These are phyloP conservation scores for Wickerhamiella siamensis DNA, from an alignment of 805 yeast genomes.

Conservation along the genomic window DNA sequence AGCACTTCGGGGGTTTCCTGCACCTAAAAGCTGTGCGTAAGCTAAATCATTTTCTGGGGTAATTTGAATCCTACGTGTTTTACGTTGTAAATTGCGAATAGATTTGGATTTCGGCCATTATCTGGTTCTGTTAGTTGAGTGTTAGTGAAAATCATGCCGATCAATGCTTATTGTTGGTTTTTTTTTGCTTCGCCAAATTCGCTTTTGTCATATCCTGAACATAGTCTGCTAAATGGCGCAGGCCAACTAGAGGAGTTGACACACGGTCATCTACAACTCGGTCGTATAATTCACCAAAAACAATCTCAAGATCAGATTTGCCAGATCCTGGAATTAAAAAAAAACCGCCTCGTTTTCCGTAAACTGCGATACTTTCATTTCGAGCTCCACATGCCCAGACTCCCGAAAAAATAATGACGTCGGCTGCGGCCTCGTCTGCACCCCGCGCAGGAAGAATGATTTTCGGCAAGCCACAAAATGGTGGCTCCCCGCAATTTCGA, in stretches of 20 bases:
- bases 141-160: too few species aligned
- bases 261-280: not conserved
- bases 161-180: too few species aligned
- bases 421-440: not conserved
- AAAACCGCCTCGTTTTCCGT: not conserved
- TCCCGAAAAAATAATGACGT: not conserved
- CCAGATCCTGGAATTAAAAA: not conserved
- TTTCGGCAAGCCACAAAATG: not conserved
- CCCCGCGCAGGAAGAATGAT: not conserved
- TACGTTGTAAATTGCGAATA: too few species aligned
- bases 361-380: not conserved
- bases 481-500: not conserved
- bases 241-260: not conserved
- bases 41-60: too few species aligned
- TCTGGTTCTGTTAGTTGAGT: too few species aligned
- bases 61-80: too few species aligned
- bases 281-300: not conserved
- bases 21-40: too few species aligned
- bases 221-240: not conserved
- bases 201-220: not conserved
- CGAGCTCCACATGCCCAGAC: not conserved
- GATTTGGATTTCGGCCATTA: too few species aligned
- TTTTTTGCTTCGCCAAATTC: too few species aligned
- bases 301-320: not conserved
- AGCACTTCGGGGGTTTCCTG: too few species aligned